Base-by-base conservation (phyloP, 306 rosid genomes). In the Vigna mungo region DNA sequence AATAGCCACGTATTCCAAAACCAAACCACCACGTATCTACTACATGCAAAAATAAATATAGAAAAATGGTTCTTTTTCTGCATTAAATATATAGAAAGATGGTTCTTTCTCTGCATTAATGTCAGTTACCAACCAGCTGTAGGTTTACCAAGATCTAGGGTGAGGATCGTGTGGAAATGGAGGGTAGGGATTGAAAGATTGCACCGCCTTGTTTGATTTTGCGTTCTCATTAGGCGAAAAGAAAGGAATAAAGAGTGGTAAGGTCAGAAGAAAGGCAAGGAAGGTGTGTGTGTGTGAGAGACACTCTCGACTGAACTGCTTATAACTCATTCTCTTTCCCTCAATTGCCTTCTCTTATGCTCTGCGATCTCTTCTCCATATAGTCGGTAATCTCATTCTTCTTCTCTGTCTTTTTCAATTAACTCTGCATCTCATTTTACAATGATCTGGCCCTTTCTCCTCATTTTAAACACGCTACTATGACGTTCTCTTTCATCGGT, bases 141-240 rank as follows among this genome's bases (percentile, higher is more conserved):
- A 15, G 14, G 0, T 68, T 25, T 2, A 0, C 4, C 27, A 10
- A 17, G 15, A 76, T 81, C 34, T 41, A 76, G 81, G 81, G 81
- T 18, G n/a, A 10, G 20, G 64, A 55, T 71, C 9, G 44, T 8
- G 2, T 14, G 16, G 15, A 9, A 54, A 39, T 53, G 8, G 72
- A 79, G 87, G 89, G 84, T 2, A 3, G 1, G 4, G 77, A 74
- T 84, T 39, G 13, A 66, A 71, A 61, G 47, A 58, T 25, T 18
- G 8, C 78, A 76, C 68, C 61, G 72, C 34, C 46, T 27, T 0
- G 11, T 13, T 55, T 21, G 0, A 7, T 17, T 52, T 2, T 37
- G 82, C 78, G 75, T 82, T 53, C 12, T 55, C 23, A 4, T 52
- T 9, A 71, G 82, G 66, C 76, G 7, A 3, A 65, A 77, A 72